These are phyloP conservation scores for Alternaria metachromatica DNA, from an alignment of 2,329 filamentous ascomycete genomes.

Conservation along the genomic window DNA sequence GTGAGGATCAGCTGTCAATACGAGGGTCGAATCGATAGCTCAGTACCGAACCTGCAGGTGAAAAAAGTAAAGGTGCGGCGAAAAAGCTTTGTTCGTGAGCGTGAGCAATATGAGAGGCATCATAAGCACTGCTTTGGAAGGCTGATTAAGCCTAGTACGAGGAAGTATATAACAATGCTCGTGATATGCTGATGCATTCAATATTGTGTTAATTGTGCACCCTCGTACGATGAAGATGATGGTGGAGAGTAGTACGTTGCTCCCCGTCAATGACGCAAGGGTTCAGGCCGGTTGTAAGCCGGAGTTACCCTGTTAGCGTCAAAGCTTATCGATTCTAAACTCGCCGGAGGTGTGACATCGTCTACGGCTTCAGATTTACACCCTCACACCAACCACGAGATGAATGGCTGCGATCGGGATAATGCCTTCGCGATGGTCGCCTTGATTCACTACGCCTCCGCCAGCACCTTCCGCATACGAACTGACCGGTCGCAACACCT, in stretches of 20 bases:
- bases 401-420: not conserved
- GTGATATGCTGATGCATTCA: not conserved
- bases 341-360: not conserved
- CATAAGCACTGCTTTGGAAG: constrained; percentile 3
- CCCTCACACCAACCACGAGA: not conserved
- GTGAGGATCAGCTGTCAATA: constrained; percentile 9
- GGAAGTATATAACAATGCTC: not conserved
- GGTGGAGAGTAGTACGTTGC: not conserved
- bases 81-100: not conserved
- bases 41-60: constrained; percentile 6
- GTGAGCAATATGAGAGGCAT: constrained; percentile 24
- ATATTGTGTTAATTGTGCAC: not conserved
- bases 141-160: constrained; percentile 21
- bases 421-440: not conserved
- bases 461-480: not conserved
- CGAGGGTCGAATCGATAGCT: constrained; percentile 16
- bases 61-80: constrained; percentile 2
- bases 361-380: not conserved
- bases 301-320: constrained; percentile 1
- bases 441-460: not conserved
- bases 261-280: not conserved
- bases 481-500: not conserved
- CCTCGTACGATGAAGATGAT: not conserved
- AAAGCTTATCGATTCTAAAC: constrained; percentile 2
- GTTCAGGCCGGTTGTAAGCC: not conserved